These are phyloP conservation scores for Suhomyces faveliae DNA, from an alignment of 805 yeast species.

Conservation along the genomic window DNA sequence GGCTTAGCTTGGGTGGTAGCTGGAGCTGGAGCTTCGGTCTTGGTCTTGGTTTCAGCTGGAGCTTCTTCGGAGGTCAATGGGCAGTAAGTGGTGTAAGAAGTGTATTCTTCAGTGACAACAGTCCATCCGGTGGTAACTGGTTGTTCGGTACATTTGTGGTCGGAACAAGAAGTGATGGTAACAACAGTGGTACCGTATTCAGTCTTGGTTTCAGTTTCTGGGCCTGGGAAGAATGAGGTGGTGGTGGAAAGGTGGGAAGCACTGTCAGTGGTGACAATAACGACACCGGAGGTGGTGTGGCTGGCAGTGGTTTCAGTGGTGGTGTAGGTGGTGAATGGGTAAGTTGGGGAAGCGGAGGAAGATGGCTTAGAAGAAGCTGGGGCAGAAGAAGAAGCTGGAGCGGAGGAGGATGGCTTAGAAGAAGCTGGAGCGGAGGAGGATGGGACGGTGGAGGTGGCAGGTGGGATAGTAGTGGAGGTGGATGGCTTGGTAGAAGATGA, in stretches of 20 bases:
- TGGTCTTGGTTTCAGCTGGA: too few species aligned
- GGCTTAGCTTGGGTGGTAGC: constrained; percentile 1
- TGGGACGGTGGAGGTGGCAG: background rate
- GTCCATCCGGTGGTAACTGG: constrained; percentile 36
- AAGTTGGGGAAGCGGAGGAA: constrained; percentile 1
- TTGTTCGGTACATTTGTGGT: constrained; percentile 23
- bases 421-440: constrained; percentile 6
- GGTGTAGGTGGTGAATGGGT: constrained; percentile 6
- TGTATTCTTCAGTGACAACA: constrained; percentile 31
- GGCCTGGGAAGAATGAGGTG: constrained; percentile 4
- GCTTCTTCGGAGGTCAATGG: constrained; percentile 19
- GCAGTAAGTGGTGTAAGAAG: constrained; percentile 36
- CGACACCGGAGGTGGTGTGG: constrained; percentile 1
- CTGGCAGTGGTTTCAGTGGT: background rate
- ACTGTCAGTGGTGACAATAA: background rate
- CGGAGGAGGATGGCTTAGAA: background rate
- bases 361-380: constrained; percentile 4
- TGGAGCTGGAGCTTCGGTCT: constrained; percentile 3
- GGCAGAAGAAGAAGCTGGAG: constrained; percentile 6
- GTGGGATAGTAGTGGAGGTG: constrained; percentile 1
- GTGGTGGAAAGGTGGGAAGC: constrained; percentile 4
- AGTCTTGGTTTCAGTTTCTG: constrained; percentile 20
- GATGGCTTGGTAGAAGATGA: constrained; percentile 5
- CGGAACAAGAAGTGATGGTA: constrained; percentile 37
- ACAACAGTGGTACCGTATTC: constrained; percentile 24